Evolutionary conservation across 257 asterid genomes (phyloP).

Genomic region (Solanum sparsipilum): DNA sequence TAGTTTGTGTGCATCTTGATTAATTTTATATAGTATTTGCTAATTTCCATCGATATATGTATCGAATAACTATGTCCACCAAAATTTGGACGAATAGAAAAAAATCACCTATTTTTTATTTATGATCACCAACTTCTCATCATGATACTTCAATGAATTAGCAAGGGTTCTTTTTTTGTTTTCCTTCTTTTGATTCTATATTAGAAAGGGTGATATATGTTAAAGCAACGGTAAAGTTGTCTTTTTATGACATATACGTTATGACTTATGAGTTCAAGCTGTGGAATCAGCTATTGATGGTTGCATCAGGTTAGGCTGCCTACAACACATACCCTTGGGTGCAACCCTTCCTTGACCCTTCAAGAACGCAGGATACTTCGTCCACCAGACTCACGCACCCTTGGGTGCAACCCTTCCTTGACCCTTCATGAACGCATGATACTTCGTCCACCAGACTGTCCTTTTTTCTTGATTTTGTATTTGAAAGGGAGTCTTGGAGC

Average conservation of each 20-base stretch:
- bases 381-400: background rate
- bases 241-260: background rate
- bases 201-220: background rate
- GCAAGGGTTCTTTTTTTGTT: background rate
- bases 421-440: background rate
- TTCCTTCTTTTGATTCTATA: background rate
- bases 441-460: rapidly evolving
- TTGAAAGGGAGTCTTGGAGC: background rate
- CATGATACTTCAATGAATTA: background rate
- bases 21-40: background rate
- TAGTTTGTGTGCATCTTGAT: rapidly evolving
- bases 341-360: background rate
- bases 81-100: background rate
- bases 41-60: rapidly evolving
- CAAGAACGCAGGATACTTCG: background rate
- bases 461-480: background rate
- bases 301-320: background rate
- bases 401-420: no score
- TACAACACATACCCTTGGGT: background rate
- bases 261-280: background rate
- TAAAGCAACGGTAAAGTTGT: background rate
- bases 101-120: background rate
- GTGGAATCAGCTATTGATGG: background rate
- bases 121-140: background rate
- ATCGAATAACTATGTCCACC: rapidly evolving